Evolutionary conservation across 1,284 basidiomycete genomes (phyloP).

Genomic region (Xanthoconium separans): DNA sequence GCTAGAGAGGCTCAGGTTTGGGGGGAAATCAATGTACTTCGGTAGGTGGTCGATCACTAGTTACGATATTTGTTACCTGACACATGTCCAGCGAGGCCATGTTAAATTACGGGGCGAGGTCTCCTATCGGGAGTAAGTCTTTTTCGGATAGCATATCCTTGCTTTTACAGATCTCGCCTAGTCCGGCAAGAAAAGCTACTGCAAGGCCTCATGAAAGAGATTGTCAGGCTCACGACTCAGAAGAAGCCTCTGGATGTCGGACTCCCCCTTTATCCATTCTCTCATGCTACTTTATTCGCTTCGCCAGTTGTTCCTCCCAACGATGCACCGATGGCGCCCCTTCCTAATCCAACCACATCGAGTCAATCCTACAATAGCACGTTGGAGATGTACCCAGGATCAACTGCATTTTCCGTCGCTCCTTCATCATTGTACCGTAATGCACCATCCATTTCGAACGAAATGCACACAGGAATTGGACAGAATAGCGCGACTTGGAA

Average conservation of each 20-base stretch:
- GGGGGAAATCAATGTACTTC: constrained; percentile 80
- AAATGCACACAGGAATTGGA: constrained; percentile 4
- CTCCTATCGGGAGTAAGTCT: constrained; percentile 76
- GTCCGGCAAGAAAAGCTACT: constrained; percentile 76
- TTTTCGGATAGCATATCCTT: constrained; percentile 1
- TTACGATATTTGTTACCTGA: constrained; percentile 11
- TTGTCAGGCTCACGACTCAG: constrained; percentile 76
- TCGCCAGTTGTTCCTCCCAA: constrained; percentile 30
- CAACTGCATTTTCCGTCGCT: constrained; percentile 1
- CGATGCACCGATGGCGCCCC: constrained; percentile 36
- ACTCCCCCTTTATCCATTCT: constrained; percentile 76
- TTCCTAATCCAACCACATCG: constrained; percentile 33
- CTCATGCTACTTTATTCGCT: constrained; percentile 62
- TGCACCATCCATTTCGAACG: constrained; percentile 7
- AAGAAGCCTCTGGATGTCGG: constrained; percentile 74
- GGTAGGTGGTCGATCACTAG: constrained; percentile 43
- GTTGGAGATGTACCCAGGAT: constrained; percentile 14
- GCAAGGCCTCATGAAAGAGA: constrained; percentile 81
- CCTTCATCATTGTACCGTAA: constrained; percentile 10
- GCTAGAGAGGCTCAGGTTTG: constrained; percentile 71
- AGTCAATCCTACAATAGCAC: constrained; percentile 7
- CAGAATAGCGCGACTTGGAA: constrained; percentile 13
- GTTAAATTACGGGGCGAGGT: constrained; percentile 72
- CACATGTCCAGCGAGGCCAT: constrained; percentile 61
- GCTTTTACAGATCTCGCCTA: constrained; percentile 32